Evolutionary conservation across 768 basidiomycete species (phyloP).

Genomic region (Serendipita sp.): DNA sequence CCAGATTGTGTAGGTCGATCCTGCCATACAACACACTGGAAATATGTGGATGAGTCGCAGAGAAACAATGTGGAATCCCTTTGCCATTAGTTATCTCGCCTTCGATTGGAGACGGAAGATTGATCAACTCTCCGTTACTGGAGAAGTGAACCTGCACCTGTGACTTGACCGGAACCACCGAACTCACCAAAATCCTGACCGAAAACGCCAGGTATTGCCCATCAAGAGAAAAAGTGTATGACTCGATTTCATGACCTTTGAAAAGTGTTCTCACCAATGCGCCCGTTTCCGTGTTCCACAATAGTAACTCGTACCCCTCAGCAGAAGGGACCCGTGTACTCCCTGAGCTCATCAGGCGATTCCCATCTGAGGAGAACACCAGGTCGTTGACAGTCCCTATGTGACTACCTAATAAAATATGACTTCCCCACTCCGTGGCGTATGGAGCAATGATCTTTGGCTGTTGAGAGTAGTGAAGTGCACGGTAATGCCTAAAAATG

Average conservation of each 20-base stretch:
- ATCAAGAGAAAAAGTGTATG: not conserved
- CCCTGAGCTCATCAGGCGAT: not conserved
- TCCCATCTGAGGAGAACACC: not conserved
- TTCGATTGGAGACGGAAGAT: too few species aligned
- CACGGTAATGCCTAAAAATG: not conserved
- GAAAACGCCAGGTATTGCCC: not conserved
- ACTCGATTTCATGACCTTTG: not conserved
- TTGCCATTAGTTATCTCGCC: too few species aligned
- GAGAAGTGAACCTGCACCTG: not conserved
- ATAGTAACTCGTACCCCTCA: too few species aligned
- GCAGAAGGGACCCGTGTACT: too few species aligned
- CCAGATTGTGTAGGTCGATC: too few species aligned
- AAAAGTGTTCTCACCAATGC: too few species aligned
- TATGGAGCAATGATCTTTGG: not conserved
- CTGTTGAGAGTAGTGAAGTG: not conserved
- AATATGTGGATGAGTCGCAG: too few species aligned
- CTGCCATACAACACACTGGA: too few species aligned
- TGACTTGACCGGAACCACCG: not conserved
- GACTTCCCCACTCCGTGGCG: not conserved
- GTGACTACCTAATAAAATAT: not conserved
- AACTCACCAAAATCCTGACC: too few species aligned
- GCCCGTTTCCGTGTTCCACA: too few species aligned
- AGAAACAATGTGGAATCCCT: too few species aligned
- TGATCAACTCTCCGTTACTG: not conserved
- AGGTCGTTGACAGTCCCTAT: not conserved